These are phyloP conservation scores for Apophysomyces sp. DNA, from an alignment of 371 early-diverging fungal genomes.

Conservation along the genomic window DNA sequence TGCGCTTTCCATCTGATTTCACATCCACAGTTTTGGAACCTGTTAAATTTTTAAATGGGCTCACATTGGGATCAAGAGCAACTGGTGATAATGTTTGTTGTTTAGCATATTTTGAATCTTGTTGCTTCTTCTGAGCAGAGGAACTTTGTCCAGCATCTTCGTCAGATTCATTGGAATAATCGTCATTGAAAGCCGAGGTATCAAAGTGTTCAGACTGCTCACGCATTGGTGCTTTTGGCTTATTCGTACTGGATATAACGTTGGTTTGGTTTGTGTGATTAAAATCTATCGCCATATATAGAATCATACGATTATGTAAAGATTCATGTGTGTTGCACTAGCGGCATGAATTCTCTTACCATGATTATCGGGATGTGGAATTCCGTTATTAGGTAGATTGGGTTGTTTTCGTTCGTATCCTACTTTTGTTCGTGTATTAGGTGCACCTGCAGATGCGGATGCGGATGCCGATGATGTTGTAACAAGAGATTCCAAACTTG, in stretches of 20 bases:
- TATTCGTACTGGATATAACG: neutral
- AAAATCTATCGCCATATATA: neutral
- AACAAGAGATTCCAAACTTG: constrained; percentile 35
- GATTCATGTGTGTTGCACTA: neutral
- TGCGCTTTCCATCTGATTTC: neutral
- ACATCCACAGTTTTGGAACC: neutral
- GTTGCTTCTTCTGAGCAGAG: neutral
- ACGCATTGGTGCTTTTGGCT: constrained; percentile 12
- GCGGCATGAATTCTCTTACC: neutral
- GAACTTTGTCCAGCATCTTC: neutral
- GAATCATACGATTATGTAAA: neutral
- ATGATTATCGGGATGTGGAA: neutral
- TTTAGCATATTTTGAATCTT: neutral
- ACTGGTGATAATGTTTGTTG: constrained; percentile 12
- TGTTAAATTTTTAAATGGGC: neutral
- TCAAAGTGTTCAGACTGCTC: constrained; percentile 39
- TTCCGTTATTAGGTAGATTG: neutral
- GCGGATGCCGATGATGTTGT: constrained; percentile 10
- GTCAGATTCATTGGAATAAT: constrained; percentile 42
- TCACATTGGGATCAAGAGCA: neutral
- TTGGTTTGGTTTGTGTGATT: neutral
- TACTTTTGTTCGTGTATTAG: neutral
- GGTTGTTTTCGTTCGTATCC: neutral
- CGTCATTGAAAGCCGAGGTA: constrained; percentile 40
- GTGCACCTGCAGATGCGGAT: neutral